Conservation (phyloP, 2,329 filamentous ascomycete genomes). For the Colletotrichum eleusines region DNA sequence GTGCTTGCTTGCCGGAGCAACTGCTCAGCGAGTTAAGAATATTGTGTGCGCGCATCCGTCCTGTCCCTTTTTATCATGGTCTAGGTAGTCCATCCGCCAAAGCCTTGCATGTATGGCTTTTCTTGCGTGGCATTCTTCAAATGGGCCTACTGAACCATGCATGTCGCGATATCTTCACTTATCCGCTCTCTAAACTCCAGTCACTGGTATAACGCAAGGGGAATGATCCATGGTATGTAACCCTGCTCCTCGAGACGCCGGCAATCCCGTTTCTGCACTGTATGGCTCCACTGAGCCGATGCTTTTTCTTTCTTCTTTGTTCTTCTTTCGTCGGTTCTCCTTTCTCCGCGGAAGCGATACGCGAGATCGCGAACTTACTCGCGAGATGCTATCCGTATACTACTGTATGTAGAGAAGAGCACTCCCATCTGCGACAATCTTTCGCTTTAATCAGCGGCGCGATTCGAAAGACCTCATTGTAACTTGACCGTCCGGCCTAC, state of each 20-base stretch:
- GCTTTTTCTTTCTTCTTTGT: too few species aligned
- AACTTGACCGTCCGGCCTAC: background rate
- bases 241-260: background rate
- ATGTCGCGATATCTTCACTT: background rate
- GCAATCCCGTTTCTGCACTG: background rate
- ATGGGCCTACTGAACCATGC: background rate
- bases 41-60: background rate
- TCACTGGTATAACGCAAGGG: background rate
- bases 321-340: background rate
- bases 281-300: background rate
- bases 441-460: background rate
- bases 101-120: background rate
- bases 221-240: background rate
- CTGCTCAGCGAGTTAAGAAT: background rate
- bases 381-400: background rate
- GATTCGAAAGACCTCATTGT: too few species aligned
- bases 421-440: background rate
- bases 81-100: too few species aligned
- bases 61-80: background rate
- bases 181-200: background rate
- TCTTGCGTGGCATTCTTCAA: too few species aligned
- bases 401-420: too few species aligned
- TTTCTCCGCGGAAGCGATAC: background rate
- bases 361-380: background rate
- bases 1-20: slow-evolving; percentile 6